A percentile compares a stretch with the other conserved stretches of the same genome.
phyloP scores from a whole-genome alignment of 2,329 filamentous ascomycete genomes.

The Botrytis sinoallii region DNA sequence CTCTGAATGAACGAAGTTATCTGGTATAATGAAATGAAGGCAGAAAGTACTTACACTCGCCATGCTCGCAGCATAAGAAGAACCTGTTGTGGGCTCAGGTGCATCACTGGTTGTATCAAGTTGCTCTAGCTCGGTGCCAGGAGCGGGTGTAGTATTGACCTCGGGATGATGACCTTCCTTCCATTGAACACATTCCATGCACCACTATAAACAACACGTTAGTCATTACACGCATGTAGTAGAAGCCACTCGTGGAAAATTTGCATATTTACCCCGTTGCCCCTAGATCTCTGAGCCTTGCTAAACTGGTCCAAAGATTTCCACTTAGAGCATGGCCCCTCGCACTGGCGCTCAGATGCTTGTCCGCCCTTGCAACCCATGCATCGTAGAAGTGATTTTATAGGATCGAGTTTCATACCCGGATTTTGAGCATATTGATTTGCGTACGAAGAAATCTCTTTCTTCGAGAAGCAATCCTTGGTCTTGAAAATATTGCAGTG shows the following conservation, averaged over 20 bases:
- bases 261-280: conserved; percentile 30
- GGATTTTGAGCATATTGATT: conserved; percentile 21
- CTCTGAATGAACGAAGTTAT: neutral
- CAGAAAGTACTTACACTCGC: neutral
- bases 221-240: neutral
- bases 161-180: conserved; percentile 27
- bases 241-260: neutral
- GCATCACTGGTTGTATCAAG: neutral
- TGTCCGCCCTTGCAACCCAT: conserved; percentile 44
- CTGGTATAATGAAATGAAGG: neutral
- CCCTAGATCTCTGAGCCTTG: conserved; percentile 42
- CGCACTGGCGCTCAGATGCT: conserved; percentile 47
- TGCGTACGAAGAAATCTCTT: conserved; percentile 43
- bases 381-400: conserved; percentile 39
- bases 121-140: conserved; percentile 14
- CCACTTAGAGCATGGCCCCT: conserved; percentile 43
- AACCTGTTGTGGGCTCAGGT: neutral
- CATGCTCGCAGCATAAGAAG: neutral
- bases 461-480: conserved; percentile 44
- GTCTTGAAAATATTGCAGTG: conserved; percentile 33
- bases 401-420: conserved; percentile 23
- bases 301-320: conserved; percentile 49
- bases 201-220: conserved; percentile 39
- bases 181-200: conserved; percentile 36
- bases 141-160: conserved; percentile 23